phyloP scores from a whole-genome alignment of 2,329 filamentous ascomycete species.

The Albophoma yamanashiensis region DNA sequence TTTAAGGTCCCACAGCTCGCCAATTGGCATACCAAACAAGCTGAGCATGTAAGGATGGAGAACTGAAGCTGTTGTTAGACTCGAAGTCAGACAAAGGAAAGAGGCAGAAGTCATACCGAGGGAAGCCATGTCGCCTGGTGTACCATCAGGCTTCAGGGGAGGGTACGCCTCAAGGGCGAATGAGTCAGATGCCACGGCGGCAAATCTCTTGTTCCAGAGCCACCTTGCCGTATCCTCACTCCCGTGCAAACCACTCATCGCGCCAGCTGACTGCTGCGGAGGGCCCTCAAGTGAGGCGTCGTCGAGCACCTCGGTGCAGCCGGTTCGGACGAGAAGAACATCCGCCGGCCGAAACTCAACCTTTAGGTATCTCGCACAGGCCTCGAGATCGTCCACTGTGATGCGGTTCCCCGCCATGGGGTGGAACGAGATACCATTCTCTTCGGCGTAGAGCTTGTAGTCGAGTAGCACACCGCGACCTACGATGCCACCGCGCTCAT shows the following conservation, averaged over 20 bases:
- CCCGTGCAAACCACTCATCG: conserved; percentile 31
- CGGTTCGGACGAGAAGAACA: conserved; percentile 54
- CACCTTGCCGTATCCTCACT: conserved; percentile 46
- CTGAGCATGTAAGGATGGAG: conserved; percentile 38
- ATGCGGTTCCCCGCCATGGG: conserved; percentile 43
- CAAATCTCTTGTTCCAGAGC: conserved; percentile 60
- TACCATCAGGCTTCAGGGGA: conserved; percentile 32
- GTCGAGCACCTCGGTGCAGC: conserved; percentile 49
- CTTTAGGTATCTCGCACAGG: conserved; percentile 47
- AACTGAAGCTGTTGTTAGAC: conserved; percentile 8
- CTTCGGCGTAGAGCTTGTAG: conserved; percentile 37
- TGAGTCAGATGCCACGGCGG: conserved; percentile 52
- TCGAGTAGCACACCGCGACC: conserved; percentile 47
- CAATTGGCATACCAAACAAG: conserved; percentile 42
- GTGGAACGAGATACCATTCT: conserved; percentile 37
- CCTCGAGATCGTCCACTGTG: conserved; percentile 41
- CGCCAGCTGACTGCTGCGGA: background rate
- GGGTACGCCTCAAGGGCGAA: conserved; percentile 56
- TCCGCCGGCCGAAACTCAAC: conserved; percentile 56
- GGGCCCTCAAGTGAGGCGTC: conserved; percentile 25
- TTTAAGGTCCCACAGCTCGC: conserved; percentile 46
- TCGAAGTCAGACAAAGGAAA: background rate
- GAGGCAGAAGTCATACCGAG: conserved; percentile 20
- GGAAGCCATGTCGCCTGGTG: conserved; percentile 16
- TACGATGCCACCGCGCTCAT: conserved; percentile 38